phyloP scores from a whole-genome alignment of 306 rosid species.

The Cicer pinnatifidum region DNA sequence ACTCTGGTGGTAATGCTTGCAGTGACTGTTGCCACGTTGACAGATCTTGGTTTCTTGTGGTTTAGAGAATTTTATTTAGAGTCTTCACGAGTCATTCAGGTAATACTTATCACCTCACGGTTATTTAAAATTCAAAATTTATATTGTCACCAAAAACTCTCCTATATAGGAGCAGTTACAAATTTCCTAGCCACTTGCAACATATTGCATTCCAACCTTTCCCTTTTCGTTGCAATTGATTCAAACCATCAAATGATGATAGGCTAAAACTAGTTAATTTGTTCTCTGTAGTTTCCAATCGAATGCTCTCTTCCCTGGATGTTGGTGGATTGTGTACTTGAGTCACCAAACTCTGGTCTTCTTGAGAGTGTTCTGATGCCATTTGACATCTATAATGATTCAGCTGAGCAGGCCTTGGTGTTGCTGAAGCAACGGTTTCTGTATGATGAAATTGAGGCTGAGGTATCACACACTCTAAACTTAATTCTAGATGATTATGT shows the following conservation, averaged over 20 bases:
- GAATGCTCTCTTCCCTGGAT: slow-evolving; percentile 99
- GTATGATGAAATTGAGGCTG: slow-evolving; percentile 98
- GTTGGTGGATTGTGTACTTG: slow-evolving; percentile 91
- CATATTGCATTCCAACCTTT: slow-evolving; percentile 42
- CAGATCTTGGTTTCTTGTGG: slow-evolving; percentile 99
- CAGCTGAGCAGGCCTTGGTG: slow-evolving; percentile 94
- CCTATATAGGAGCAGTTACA: slow-evolving; percentile 17
- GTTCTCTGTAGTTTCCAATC: slow-evolving; percentile 73
- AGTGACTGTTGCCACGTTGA: slow-evolving; percentile 82
- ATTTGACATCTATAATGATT: slow-evolving; percentile 91
- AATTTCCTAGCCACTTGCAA: slow-evolving; percentile 37
- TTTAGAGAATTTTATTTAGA: slow-evolving; percentile 94
- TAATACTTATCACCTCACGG: slow-evolving; percentile 43
- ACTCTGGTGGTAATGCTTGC: slow-evolving; percentile 52
- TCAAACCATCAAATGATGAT: slow-evolving; percentile 36
- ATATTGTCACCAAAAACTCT: slow-evolving; percentile 19
- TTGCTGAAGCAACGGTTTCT: slow-evolving; percentile 91
- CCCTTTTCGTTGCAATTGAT: slow-evolving; percentile 34
- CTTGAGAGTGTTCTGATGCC: slow-evolving; percentile 92
- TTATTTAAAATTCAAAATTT: slow-evolving; percentile 40
- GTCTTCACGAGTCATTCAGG: slow-evolving; percentile 99
- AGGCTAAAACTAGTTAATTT: slow-evolving; percentile 40
- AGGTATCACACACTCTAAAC: slow-evolving; percentile 60
- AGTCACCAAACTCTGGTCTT: slow-evolving; percentile 86
- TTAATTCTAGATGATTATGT: slow-evolving; percentile 20